phyloP scores from a whole-genome alignment of 352 stramenopile species.

The Pilasporangium apinafurcum region DNA sequence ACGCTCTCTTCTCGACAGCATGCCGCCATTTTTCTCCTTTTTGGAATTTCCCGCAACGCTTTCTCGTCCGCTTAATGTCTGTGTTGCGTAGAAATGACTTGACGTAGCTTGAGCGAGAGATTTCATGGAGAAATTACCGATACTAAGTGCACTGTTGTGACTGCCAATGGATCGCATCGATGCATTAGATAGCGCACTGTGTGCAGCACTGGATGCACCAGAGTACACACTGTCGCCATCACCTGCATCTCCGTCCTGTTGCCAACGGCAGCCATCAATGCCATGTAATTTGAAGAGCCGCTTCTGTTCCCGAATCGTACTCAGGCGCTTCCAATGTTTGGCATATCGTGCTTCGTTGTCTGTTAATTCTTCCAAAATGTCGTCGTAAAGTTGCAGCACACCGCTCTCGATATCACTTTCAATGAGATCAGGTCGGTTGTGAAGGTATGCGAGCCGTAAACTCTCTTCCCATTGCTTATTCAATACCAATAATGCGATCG shows the following conservation, averaged over 20 bases:
- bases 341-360: constrained; percentile 34
- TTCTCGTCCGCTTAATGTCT: constrained; percentile 21
- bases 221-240: constrained; percentile 35
- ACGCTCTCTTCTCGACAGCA: constrained; percentile 40
- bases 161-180: constrained; percentile 70
- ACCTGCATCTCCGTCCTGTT: constrained; percentile 17
- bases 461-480: constrained; percentile 56
- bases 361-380: constrained; percentile 42
- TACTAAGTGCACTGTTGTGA: constrained; percentile 62
- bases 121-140: constrained; percentile 70
- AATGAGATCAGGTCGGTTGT: constrained; percentile 50
- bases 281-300: constrained; percentile 71
- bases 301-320: constrained; percentile 68
- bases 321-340: constrained; percentile 51
- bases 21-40: constrained; percentile 37
- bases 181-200: constrained; percentile 54
- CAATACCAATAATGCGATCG: constrained; percentile 49
- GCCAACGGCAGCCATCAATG: constrained; percentile 61
- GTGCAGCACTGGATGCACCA: constrained; percentile 35
- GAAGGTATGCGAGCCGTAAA: constrained; percentile 47
- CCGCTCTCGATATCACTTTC: constrained; percentile 68
- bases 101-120: constrained; percentile 42
- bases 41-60: not conserved
- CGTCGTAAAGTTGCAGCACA: constrained; percentile 33
- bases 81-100: constrained; percentile 69